These are phyloP conservation scores for Vigna unguiculata DNA, from an alignment of 306 rosid genomes.

Conservation along the genomic window DNA sequence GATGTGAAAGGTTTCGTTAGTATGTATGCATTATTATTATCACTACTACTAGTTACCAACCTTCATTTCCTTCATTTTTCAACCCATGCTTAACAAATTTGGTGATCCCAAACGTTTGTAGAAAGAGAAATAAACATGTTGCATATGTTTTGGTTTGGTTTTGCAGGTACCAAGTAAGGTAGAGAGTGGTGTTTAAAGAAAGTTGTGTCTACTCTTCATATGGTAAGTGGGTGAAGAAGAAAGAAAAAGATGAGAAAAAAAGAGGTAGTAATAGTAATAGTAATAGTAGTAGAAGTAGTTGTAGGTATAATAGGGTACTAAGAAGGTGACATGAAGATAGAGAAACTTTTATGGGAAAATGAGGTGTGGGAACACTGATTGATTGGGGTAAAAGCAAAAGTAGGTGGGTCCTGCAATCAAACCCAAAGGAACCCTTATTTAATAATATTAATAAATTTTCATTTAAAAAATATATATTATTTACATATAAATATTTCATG, in stretches of 20 bases:
- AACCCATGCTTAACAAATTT: constrained; percentile 2
- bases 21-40: background rate
- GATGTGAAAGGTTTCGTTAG: background rate
- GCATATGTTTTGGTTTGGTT: constrained; percentile 43
- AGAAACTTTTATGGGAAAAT: constrained; percentile 35
- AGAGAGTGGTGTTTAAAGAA: background rate
- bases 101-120: constrained; percentile 35
- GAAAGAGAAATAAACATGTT: constrained; percentile 42
- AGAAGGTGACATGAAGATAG: background rate
- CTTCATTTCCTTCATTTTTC: too few relatives aligned
- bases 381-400: constrained; percentile 35
- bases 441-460: too few relatives aligned
- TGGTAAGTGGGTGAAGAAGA: constrained; percentile 21
- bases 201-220: constrained; percentile 39
- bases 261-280: too few relatives aligned
- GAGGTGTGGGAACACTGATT: constrained; percentile 40
- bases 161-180: constrained; percentile 22
- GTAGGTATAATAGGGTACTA: background rate
- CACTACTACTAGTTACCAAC: too few relatives aligned
- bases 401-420: background rate
- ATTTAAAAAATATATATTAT: too few relatives aligned
- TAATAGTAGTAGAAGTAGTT: background rate
- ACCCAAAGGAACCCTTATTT: background rate
- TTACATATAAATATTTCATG: too few relatives aligned
- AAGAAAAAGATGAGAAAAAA: background rate